Evolutionary conservation across 805 yeast genomes (phyloP).

Genomic region (Yamadazyma takamatsuzukensis): DNA sequence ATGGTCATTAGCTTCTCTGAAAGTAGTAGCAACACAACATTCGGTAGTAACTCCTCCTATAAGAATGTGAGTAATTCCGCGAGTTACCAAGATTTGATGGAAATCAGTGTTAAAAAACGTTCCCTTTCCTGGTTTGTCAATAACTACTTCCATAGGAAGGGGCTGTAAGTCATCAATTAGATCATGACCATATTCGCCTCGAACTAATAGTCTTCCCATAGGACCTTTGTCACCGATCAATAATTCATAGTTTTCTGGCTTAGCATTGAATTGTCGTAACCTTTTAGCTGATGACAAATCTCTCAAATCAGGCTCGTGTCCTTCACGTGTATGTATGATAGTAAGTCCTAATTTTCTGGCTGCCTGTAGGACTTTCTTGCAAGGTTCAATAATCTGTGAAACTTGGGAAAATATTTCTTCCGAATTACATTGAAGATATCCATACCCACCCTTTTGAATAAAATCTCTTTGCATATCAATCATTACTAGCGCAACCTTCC

Average conservation of each 20-base stretch:
- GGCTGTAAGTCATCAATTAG: conserved; percentile 7
- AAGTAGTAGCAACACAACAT: conserved; percentile 12
- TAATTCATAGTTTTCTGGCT: conserved; percentile 6
- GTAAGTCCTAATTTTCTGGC: conserved; percentile 9
- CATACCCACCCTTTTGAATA: conserved; percentile 9
- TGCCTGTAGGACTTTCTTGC: conserved; percentile 5
- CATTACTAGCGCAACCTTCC: conserved; percentile 7
- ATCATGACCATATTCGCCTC: conserved; percentile 11
- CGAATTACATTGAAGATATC: conserved; percentile 8
- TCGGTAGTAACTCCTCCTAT: conserved; percentile 12
- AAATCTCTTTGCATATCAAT: conserved; percentile 11
- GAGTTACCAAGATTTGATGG: conserved; percentile 9
- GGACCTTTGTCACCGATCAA: conserved; percentile 10
- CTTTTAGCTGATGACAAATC: conserved; percentile 8
- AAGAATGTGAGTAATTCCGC: conserved; percentile 10
- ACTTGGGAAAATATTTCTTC: conserved; percentile 4
- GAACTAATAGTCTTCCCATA: conserved; percentile 8
- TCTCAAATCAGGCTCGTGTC: conserved; percentile 9
- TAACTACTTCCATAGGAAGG: conserved; percentile 5
- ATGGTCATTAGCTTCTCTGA: conserved; percentile 11
- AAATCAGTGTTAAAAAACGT: conserved; percentile 10
- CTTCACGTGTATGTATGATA: conserved; percentile 10
- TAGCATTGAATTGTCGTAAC: conserved; percentile 6
- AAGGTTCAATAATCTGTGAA: conserved; percentile 6
- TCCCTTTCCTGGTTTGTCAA: conserved; percentile 12